A percentile compares a stretch with the other conserved stretches of the same genome.
Evolutionary conservation across 306 rosid genomes (phyloP).

Genomic region (Trifolium subterraneum): DNA sequence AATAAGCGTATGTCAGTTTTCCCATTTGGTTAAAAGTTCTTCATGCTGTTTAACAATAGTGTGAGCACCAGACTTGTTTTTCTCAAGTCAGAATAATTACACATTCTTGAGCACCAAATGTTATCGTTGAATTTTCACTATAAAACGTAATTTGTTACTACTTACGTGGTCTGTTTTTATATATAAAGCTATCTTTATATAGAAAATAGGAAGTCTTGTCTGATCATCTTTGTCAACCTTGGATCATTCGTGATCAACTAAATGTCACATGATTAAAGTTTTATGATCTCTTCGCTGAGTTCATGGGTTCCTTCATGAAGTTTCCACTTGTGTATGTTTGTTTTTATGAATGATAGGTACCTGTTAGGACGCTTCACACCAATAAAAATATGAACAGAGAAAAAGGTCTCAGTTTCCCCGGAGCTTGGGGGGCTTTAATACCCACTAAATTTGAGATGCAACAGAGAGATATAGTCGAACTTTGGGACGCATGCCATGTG

Average conservation of each 20-base stretch:
- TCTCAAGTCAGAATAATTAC: neutral
- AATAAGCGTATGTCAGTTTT: conserved; percentile 1
- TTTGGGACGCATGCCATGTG: conserved; percentile 78
- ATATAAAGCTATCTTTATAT: neutral
- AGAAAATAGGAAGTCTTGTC: conserved; percentile 4
- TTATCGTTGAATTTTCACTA: neutral
- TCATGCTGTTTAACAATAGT: conserved; percentile 12
- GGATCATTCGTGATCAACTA: conserved; percentile 12
- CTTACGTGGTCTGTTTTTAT: neutral
- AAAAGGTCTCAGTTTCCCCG: conserved; percentile 37
- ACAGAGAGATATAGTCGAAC: conserved; percentile 66
- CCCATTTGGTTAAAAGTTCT: neutral
- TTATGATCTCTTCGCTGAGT: conserved; percentile 1
- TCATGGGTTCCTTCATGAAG: conserved; percentile 14
- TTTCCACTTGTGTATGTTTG: neutral
- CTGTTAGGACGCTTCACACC: conserved; percentile 9
- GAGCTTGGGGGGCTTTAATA: conserved; percentile 19
- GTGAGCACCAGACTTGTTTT: neutral
- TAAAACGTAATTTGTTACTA: conserved; percentile 3
- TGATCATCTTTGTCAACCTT: neutral
- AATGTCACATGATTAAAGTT: conserved; percentile 3
- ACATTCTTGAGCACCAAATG: neutral
- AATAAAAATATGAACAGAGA: conserved; percentile 36
- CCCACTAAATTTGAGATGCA: conserved; percentile 61
- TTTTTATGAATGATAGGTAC: conserved; percentile 48